A percentile compares a stretch with the other conserved stretches of the same genome.
These are phyloP conservation scores for Fragaria nilgerrensis DNA, from an alignment of 306 rosid species.

Conservation along the genomic window DNA sequence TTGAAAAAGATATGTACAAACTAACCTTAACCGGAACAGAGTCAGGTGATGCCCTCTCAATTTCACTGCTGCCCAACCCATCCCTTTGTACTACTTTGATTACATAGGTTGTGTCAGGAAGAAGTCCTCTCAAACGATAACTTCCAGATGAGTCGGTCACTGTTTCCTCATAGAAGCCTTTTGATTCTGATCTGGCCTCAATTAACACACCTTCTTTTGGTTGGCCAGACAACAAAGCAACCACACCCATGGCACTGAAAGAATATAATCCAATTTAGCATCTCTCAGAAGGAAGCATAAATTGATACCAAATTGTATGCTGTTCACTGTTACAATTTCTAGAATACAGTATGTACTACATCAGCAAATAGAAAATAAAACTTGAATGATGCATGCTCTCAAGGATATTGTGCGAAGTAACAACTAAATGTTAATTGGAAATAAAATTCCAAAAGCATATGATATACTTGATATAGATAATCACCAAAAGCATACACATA, in stretches of 20 bases:
- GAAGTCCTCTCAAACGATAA: conserved; percentile 92
- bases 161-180: conserved; percentile 91
- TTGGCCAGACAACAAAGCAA: conserved; percentile 80
- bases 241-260: conserved; percentile 75
- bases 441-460: not conserved
- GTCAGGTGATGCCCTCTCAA: conserved; percentile 96
- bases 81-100: conserved; percentile 70
- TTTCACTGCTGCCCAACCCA: conserved; percentile 45
- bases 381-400: conserved; percentile 11
- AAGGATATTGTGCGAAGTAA: conserved; percentile 18
- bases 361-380: not conserved
- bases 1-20: conserved; percentile 9
- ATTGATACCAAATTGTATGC: not conserved
- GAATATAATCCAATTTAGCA: conserved; percentile 34
- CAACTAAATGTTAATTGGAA: not conserved
- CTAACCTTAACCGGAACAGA: conserved; percentile 61
- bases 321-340: not conserved
- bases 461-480: not conserved
- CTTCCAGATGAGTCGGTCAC: conserved; percentile 82
- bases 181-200: conserved; percentile 92
- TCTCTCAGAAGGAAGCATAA: conserved; percentile 25
- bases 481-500: not conserved
- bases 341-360: not conserved
- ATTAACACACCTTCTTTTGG: conserved; percentile 92
- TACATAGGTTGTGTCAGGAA: conserved; percentile 74